Evolutionary conservation across 2,329 filamentous ascomycete genomes (phyloP).

Genomic region (Nemania serpens): DNA sequence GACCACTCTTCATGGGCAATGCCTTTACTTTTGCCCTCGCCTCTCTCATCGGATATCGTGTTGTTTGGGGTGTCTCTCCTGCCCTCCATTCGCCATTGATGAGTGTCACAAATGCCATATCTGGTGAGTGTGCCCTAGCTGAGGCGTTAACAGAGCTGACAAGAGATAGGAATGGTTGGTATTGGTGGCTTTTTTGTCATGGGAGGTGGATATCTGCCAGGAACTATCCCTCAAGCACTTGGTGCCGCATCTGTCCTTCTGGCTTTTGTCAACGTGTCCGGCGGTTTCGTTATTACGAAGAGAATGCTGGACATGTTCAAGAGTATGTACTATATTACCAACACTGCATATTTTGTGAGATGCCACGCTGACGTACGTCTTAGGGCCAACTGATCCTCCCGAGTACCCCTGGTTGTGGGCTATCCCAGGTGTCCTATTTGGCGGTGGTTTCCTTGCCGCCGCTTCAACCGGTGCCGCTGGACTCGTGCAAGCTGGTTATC

Average conservation of each 20-base stretch:
- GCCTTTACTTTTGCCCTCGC: slow-evolving; percentile 84
- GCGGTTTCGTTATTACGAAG: slow-evolving; percentile 90
- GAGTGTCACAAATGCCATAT: slow-evolving; percentile 93
- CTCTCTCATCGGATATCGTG: slow-evolving; percentile 83
- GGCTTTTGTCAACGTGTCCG: slow-evolving; percentile 86
- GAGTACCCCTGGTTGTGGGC: slow-evolving; percentile 90
- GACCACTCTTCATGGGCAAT: slow-evolving; percentile 86
- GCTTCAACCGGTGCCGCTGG: slow-evolving; percentile 82
- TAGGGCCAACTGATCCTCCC: slow-evolving; percentile 78
- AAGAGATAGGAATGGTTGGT: slow-evolving; percentile 73
- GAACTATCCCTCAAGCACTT: slow-evolving; percentile 77
- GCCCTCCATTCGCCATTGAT: slow-evolving; percentile 87
- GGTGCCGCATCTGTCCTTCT: slow-evolving; percentile 81
- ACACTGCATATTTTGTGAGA: not conserved
- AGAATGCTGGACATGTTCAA: slow-evolving; percentile 94
- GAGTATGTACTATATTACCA: slow-evolving; percentile 49
- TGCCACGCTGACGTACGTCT: slow-evolving; percentile 29
- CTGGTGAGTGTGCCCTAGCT: slow-evolving; percentile 51
- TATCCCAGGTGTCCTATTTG: slow-evolving; percentile 75
- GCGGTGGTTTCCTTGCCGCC: slow-evolving; percentile 79
- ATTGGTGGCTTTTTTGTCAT: slow-evolving; percentile 88
- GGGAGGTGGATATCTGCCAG: slow-evolving; percentile 77
- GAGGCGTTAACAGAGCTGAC: slow-evolving; percentile 25
- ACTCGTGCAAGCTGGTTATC: slow-evolving; percentile 84
- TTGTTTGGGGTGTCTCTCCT: slow-evolving; percentile 84